These are phyloP conservation scores for Trichoderma pleuroti DNA, from an alignment of 2,329 filamentous ascomycete genomes.

Conservation along the genomic window DNA sequence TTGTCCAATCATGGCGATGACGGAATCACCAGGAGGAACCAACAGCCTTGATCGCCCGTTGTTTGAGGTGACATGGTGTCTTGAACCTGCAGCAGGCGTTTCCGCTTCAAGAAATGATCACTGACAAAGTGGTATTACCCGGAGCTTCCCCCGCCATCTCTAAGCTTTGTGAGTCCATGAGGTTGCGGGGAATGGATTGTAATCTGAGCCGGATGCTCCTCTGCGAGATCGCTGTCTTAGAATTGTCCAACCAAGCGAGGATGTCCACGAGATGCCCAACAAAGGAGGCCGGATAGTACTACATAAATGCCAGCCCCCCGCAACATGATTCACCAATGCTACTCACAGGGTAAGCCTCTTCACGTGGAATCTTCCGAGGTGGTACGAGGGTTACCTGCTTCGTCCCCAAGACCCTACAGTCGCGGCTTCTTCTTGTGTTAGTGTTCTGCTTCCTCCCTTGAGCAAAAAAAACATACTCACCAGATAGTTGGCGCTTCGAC, in stretches of 20 bases:
- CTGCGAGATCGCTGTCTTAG: slow-evolving; percentile 5
- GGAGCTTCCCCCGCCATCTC: background rate
- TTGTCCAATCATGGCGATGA: background rate
- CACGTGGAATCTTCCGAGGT: background rate
- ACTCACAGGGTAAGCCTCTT: background rate
- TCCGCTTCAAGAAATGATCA: slow-evolving; percentile 12
- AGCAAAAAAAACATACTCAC: background rate
- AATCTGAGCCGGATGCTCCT: background rate
- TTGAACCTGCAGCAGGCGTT: slow-evolving; percentile 13
- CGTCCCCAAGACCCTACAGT: background rate
- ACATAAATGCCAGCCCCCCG: slow-evolving; percentile 2
- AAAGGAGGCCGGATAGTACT: background rate
- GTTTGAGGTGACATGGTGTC: slow-evolving; percentile 16
- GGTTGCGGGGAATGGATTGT: slow-evolving; percentile 2
- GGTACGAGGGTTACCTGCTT: background rate
- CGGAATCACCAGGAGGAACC: background rate
- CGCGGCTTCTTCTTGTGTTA: background rate
- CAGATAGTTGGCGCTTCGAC: background rate
- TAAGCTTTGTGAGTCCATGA: background rate
- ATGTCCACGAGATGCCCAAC: background rate
- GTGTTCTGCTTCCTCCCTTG: background rate
- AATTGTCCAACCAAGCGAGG: background rate
- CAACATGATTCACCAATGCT: background rate
- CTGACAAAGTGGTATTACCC: slow-evolving; percentile 11
- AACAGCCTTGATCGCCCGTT: background rate